These are phyloP conservation scores for Turritis glabra DNA, from an alignment of 345 rosid species.

Conservation along the genomic window DNA sequence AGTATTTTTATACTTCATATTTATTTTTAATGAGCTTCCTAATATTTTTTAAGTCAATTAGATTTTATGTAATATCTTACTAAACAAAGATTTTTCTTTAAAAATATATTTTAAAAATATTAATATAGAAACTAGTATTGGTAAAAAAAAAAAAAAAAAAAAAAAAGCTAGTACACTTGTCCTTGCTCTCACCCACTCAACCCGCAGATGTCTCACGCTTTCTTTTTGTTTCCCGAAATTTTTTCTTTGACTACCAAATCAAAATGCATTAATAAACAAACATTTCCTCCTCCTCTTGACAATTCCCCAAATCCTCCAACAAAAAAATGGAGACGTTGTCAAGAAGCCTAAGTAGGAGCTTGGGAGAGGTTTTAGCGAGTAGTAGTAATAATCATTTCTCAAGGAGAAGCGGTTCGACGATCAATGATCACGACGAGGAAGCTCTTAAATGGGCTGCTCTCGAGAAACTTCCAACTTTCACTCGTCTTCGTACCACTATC, in stretches of 20 bases:
- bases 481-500: conserved; percentile 74
- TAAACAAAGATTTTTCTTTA: too few species aligned
- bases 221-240: conserved; percentile 35
- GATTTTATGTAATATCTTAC: too few species aligned
- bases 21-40: too few species aligned
- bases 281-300: neutral
- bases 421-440: conserved; percentile 69
- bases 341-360: conserved; percentile 53
- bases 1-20: too few species aligned
- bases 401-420: conserved; percentile 46
- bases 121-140: too few species aligned
- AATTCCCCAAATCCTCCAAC: neutral
- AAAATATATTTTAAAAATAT: too few species aligned
- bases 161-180: neutral
- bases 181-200: conserved; percentile 23
- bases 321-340: conserved; percentile 30
- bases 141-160: too few species aligned
- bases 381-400: conserved; percentile 30
- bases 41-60: too few species aligned
- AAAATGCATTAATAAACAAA: conserved; percentile 1
- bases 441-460: conserved; percentile 96
- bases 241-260: conserved; percentile 17
- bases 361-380: conserved; percentile 53
- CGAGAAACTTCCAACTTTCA: conserved; percentile 78
- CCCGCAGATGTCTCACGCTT: conserved; percentile 13